phyloP scores from a whole-genome alignment of 2,329 filamentous ascomycete species.

The Trichophyton schoenleinii region DNA sequence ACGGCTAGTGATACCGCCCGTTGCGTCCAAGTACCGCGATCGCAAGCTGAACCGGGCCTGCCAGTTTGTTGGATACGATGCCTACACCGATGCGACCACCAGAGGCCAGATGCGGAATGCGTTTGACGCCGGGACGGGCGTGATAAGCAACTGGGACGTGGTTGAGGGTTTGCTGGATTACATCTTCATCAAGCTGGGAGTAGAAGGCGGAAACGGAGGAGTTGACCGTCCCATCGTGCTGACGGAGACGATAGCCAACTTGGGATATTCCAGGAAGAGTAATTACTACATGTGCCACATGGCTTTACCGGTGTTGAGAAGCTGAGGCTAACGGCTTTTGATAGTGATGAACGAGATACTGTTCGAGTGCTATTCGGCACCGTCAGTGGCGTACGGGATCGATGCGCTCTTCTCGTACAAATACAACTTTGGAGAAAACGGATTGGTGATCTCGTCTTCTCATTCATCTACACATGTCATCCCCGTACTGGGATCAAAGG shows the following conservation, averaged over 20 bases:
- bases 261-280: constrained; percentile 82
- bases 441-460: constrained; percentile 80
- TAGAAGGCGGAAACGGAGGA: constrained; percentile 57
- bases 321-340: neutral
- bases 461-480: constrained; percentile 93
- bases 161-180: constrained; percentile 94
- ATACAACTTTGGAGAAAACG: constrained; percentile 78
- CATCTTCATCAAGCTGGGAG: constrained; percentile 81
- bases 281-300: constrained; percentile 24
- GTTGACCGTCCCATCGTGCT: constrained; percentile 84
- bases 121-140: constrained; percentile 79
- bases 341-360: constrained; percentile 92
- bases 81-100: constrained; percentile 88
- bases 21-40: constrained; percentile 91
- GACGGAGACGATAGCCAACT: constrained; percentile 88
- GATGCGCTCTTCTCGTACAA: constrained; percentile 93
- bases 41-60: constrained; percentile 86
- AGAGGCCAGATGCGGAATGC: constrained; percentile 79
- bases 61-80: constrained; percentile 82
- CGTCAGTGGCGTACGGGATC: constrained; percentile 84
- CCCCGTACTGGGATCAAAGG: constrained; percentile 76
- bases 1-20: constrained; percentile 66
- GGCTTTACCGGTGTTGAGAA: too few species aligned
- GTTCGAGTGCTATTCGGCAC: constrained; percentile 89
- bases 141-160: constrained; percentile 95